Evolutionary conservation across 2,329 filamentous ascomycete species (phyloP).

Genomic region (Dactylellina drechsleri): DNA sequence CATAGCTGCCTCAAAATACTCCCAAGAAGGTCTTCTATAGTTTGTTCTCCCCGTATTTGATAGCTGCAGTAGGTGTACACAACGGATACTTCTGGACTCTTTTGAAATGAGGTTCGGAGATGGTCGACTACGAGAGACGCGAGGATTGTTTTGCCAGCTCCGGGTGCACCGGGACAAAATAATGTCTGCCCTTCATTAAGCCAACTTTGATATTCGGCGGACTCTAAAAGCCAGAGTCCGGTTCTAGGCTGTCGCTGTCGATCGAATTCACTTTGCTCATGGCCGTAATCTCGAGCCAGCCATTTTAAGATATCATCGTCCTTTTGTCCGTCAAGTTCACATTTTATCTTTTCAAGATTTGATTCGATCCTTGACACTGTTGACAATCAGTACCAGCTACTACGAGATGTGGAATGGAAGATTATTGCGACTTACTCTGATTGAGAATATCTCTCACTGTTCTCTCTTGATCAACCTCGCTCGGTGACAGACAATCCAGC

Average conservation of each 20-base stretch:
- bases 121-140: constrained; percentile 63
- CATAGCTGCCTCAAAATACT: constrained; percentile 62
- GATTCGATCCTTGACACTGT: too few relatives aligned
- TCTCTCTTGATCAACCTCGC: neutral
- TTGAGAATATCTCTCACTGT: neutral
- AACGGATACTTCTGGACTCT: constrained; percentile 59
- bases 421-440: neutral
- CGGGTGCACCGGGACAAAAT: constrained; percentile 59
- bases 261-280: constrained; percentile 53
- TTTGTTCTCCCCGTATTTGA: constrained; percentile 59
- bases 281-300: constrained; percentile 5
- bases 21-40: constrained; percentile 61
- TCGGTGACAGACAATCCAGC: neutral
- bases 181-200: constrained; percentile 29
- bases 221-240: constrained; percentile 65
- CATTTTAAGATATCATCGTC: neutral
- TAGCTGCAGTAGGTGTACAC: constrained; percentile 66
- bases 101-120: constrained; percentile 56
- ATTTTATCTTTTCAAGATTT: too few relatives aligned
- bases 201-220: constrained; percentile 61
- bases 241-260: constrained; percentile 62
- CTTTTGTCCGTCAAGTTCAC: too few relatives aligned
- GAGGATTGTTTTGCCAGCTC: constrained; percentile 66
- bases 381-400: too few relatives aligned
- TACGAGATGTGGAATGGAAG: too few relatives aligned